Base-by-base conservation (phyloP, 2,329 filamentous ascomycete genomes). In the Aspergillus clavatus region DNA sequence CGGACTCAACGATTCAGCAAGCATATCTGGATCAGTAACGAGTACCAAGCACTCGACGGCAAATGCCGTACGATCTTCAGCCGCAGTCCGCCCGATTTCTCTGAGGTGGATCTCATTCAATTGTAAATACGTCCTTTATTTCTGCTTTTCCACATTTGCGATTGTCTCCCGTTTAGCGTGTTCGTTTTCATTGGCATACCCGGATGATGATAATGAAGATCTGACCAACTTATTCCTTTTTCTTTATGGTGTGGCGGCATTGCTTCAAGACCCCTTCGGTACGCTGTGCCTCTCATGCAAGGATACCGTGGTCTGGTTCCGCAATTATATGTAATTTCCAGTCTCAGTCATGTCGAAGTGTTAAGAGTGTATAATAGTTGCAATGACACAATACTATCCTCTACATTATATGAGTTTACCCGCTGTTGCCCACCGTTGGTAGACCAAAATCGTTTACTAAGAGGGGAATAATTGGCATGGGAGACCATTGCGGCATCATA, bases 1-100 rank as follows among this genome's bases (percentile, higher is more conserved):
- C 77, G 87, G 27, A 95, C 89, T 5, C 78, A 83, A 53, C 75
- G 77, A 38, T 86, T 89, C 63, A 91, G 84, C 61, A 81, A 87
- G 47, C 75, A 77, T 53, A 86, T 97, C 42, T 95, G 89, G 87
- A 89, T 97, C 62, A 95, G 87, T 58, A 96, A 96, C 66, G 86
- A 94, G 64, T 89, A 89, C 47, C 89, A 91, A 16, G 87, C 88
- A 7, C 73, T 97, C 56, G 89, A 96, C 71, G 86, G 82, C 45
- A 89, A 89, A 66, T 81, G 82, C 23, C 81, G 86, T 14, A 89
- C 95, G 4, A 81, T 95, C 28, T 96, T 93, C 66, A 85, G 86
- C 52, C 82, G 81, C 51, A 87, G 89, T 49, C 90, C 90, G 12
- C 90, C 90, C 0, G 89, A 95, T 68, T 94, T 95, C 63, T 89